Evolutionary conservation across 352 stramenopile genomes (phyloP), one percentile per base, ranked within the genome.

Genomic region (Blastocystis sp.): DNA sequence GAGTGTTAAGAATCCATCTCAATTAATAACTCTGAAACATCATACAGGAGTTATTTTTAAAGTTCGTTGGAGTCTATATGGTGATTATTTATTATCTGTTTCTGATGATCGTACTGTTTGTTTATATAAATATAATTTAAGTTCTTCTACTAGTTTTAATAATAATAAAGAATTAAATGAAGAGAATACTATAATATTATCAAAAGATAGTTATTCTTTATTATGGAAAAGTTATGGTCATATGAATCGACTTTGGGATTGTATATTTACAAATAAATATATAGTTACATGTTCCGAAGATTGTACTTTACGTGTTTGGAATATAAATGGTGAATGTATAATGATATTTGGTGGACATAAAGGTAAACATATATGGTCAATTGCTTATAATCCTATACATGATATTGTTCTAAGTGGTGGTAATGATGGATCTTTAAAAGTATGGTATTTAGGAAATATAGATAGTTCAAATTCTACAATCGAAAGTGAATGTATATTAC

Each of bases 31-130:
- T 4, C 36, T 33, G 13, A 43, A 45, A 19, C 23, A 19, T 13
- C 52, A 62, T 21, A 31, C 32, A 19, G 52, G 52, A 10, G 52
- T 62, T 2, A 62, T 62, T 28, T 62, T 62, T 42, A 62, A 62
- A 18, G 24, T 62, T 10, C 52, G 52, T 7, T 62, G 52, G 52
- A 62, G 23, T 34, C 39, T 39, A 18, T 39, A 62, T 27, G 52
- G 52, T 18, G 24, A 42, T 21, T 62, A 48, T 30, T 32, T 62
- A 13, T 42, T 62, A n/a, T 62, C 52, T 34, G 52, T 62, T 9
- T 62, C 52, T 2, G 52, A 62, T 32, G 52, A 62, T 18, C 52
- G 52, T 9, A 48, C 36, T 18, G 13, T 62, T 2, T 54, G 48
- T 18, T 39, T 41, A 0, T 62, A 42, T 39, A 21, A 24, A 9